Percentiles rank a stretch among this genome's conserved stretches.
Conservation (phyloP, 169 alveolate genomes). For the Theileria orientalis region DNA sequence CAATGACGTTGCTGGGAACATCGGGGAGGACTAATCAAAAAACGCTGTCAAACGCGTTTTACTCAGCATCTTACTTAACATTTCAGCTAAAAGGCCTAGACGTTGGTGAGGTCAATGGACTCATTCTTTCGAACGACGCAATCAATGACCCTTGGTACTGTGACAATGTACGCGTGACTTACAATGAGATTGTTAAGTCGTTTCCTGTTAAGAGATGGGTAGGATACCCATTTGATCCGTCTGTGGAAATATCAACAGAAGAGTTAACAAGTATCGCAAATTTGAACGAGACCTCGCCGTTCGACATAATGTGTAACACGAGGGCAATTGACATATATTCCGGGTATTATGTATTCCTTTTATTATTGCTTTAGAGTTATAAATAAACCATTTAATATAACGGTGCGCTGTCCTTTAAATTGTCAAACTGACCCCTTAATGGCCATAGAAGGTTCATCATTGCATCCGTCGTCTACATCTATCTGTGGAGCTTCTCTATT, state of each 20-base stretch:
- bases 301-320: constrained; percentile 62
- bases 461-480: constrained; percentile 85
- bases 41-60: constrained; percentile 70
- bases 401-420: constrained; percentile 83
- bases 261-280: constrained; percentile 55
- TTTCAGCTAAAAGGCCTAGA: constrained; percentile 82
- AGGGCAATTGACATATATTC: constrained; percentile 60
- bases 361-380: constrained; percentile 53
- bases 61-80: constrained; percentile 68
- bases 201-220: constrained; percentile 83
- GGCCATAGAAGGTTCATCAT: constrained; percentile 78
- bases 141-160: constrained; percentile 85
- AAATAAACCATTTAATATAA: constrained; percentile 61
- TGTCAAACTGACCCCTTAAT: constrained; percentile 76
- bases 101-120: constrained; percentile 78
- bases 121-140: constrained; percentile 77
- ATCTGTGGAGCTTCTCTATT: constrained; percentile 84
- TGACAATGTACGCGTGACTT: constrained; percentile 72
- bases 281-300: constrained; percentile 61
- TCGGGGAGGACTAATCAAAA: constrained; percentile 77
- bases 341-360: constrained; percentile 38
- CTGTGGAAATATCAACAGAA: constrained; percentile 69
- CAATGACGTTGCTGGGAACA: constrained; percentile 74
- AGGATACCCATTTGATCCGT: constrained; percentile 77
- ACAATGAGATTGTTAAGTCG: constrained; percentile 67